Evolutionary conservation across 345 rosid species (phyloP).

Genomic region (Lepidium africanum): DNA sequence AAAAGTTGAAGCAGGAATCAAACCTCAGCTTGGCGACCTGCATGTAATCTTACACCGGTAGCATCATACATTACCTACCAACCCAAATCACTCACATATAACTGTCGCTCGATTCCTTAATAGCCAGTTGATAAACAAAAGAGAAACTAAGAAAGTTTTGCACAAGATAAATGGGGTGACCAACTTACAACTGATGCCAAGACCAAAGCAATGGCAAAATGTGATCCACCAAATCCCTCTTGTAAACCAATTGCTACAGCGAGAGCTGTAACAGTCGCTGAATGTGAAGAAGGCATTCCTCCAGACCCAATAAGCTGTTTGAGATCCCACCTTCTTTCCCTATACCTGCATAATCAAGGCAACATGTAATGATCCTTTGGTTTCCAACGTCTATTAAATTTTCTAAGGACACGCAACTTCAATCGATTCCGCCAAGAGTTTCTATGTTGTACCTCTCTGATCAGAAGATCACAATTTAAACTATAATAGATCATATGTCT

Average conservation of each 20-base stretch:
- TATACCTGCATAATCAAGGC: conserved; percentile 43
- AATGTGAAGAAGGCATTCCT: conserved; percentile 98
- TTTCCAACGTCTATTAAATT: not conserved
- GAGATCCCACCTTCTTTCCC: conserved; percentile 62
- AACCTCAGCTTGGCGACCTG: conserved; percentile 97
- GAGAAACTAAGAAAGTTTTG: not conserved
- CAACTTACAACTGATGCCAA: conserved; percentile 27
- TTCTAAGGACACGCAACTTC: not conserved
- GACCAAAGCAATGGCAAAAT: conserved; percentile 55
- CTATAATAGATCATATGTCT: not conserved
- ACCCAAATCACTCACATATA: not conserved
- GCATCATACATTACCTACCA: conserved; percentile 90
- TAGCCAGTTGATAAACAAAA: not conserved
- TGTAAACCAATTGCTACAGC: conserved; percentile 64
- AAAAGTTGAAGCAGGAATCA: not conserved
- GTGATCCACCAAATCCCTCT: conserved; percentile 63
- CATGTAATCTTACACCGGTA: conserved; percentile 80
- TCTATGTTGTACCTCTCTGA: not conserved
- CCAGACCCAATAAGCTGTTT: conserved; percentile 83
- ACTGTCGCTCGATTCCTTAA: not conserved
- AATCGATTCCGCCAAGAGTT: not conserved
- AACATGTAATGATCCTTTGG: not conserved
- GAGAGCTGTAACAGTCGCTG: conserved; percentile 72
- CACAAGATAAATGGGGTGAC: not conserved
- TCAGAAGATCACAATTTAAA: not conserved